Conservation (phyloP, 2,329 filamentous ascomycete species). For the Colletotrichum camelliae region DNA sequence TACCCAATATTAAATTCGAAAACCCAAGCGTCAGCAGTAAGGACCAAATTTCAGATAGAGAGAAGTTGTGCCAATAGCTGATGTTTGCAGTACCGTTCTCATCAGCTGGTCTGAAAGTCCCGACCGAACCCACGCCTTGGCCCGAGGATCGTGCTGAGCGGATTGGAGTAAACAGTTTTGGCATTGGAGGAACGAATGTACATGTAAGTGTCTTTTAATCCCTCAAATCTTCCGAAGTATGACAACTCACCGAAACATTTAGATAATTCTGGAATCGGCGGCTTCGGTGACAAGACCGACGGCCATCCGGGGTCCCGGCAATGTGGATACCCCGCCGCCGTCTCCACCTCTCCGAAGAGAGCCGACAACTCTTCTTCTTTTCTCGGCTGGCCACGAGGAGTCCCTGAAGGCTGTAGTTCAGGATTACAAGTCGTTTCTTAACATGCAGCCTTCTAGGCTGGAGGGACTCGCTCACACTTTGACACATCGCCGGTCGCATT, state of each 20-base stretch:
- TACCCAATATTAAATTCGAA: constrained; percentile 23
- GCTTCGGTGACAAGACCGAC: not conserved
- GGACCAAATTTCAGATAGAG: not conserved
- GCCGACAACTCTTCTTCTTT: not conserved
- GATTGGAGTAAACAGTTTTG: constrained; percentile 42
- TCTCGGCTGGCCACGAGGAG: constrained; percentile 25
- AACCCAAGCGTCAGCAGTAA: constrained; percentile 14
- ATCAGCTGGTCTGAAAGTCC: constrained; percentile 27
- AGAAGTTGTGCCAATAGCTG: not conserved
- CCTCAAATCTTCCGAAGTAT: not conserved
- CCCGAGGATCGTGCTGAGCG: constrained; percentile 30
- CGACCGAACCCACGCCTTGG: constrained; percentile 28
- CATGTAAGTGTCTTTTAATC: constrained; percentile 29
- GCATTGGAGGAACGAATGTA: constrained; percentile 43
- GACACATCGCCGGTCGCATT: constrained; percentile 30
- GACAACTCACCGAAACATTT: not conserved
- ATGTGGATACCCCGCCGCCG: not conserved
- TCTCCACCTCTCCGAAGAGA: not conserved
- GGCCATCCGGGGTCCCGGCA: not conserved
- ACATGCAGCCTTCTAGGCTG: constrained; percentile 4
- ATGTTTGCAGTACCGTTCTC: constrained; percentile 24
- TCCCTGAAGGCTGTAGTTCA: constrained; percentile 29
- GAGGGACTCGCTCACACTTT: constrained; percentile 34
- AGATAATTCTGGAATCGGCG: constrained; percentile 15
- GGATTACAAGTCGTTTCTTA: constrained; percentile 23